Percentiles rank a stretch among this genome's conserved stretches.
These are phyloP conservation scores for Paramecium octaurelia DNA, from an alignment of 73 alveolate species.

Conservation along the genomic window DNA sequence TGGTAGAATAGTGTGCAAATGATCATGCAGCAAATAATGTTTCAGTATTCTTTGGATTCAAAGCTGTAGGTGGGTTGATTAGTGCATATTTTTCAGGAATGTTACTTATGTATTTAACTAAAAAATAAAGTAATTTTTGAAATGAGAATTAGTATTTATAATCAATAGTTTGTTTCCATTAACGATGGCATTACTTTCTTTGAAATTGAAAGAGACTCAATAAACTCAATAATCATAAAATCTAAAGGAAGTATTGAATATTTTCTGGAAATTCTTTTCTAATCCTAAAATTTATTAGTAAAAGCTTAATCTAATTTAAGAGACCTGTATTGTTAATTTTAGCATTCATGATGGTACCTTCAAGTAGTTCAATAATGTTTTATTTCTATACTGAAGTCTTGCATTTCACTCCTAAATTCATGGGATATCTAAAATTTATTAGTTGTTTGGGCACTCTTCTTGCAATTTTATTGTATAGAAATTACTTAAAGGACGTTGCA, in stretches of 20 bases:
- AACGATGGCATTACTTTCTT: conserved; percentile 63
- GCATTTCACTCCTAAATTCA: background rate
- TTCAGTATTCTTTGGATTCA: conserved; percentile 66
- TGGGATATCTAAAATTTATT: conserved; percentile 8
- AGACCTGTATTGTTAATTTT: background rate
- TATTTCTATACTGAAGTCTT: background rate
- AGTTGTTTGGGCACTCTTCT: background rate
- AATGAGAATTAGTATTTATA: background rate
- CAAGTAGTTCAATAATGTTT: conserved; percentile 27
- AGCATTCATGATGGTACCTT: conserved; percentile 3
- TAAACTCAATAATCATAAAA: background rate
- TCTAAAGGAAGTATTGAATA: background rate
- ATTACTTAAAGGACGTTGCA: conserved; percentile 61
- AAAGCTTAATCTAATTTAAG: background rate
- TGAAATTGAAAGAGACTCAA: conserved; percentile 56
- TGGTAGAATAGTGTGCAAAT: conserved; percentile 48
- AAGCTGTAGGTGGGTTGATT: conserved; percentile 55
- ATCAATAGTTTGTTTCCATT: conserved; percentile 10
- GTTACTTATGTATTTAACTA: conserved; percentile 62
- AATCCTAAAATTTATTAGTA: conserved; percentile 15
- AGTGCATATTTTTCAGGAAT: conserved; percentile 67
- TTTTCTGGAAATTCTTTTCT: background rate
- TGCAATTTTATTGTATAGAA: conserved; percentile 55
- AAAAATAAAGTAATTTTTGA: background rate
- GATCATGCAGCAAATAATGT: conserved; percentile 67